Conservation (phyloP, 257 asterid genomes). For the Fraxinus excelsior region DNA sequence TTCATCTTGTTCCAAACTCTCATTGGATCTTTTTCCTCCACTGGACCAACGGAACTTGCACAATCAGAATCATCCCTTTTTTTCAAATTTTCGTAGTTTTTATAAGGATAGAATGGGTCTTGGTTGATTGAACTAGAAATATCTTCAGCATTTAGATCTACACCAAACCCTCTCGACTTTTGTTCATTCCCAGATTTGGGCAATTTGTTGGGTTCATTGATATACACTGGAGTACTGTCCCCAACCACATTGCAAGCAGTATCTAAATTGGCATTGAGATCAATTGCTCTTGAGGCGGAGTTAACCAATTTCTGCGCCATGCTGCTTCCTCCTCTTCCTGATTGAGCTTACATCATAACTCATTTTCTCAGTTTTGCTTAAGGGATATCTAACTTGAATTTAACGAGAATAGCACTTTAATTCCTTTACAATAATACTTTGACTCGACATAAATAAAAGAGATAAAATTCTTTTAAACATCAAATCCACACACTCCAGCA, state of each 20-base stretch:
- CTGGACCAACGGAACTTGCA: constrained; percentile 73
- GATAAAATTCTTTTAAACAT: background rate
- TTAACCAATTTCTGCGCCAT: background rate
- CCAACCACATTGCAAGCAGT: constrained; percentile 26
- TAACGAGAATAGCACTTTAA: background rate
- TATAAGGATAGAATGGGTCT: constrained; percentile 41
- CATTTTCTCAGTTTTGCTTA: constrained; percentile 17
- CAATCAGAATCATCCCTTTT: constrained; percentile 66
- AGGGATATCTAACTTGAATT: background rate
- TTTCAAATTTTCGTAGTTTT: constrained; percentile 36
- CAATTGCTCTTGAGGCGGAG: constrained; percentile 41
- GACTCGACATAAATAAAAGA: background rate
- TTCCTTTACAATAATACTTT: background rate
- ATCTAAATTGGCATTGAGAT: constrained; percentile 54
- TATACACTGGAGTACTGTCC: constrained; percentile 29
- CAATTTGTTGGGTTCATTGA: constrained; percentile 31
- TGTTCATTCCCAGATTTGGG: constrained; percentile 29
- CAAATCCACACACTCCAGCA: background rate
- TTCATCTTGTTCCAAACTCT: constrained; percentile 82
- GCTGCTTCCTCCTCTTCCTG: constrained; percentile 42
- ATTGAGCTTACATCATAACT: constrained; percentile 38
- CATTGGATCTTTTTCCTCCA: constrained; percentile 63
- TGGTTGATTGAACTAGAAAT: constrained; percentile 52
- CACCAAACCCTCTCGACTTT: constrained; percentile 45
- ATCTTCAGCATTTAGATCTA: constrained; percentile 71